Conservation (phyloP, 2,329 filamentous ascomycete genomes). For the Calonectria fujianensis region DNA sequence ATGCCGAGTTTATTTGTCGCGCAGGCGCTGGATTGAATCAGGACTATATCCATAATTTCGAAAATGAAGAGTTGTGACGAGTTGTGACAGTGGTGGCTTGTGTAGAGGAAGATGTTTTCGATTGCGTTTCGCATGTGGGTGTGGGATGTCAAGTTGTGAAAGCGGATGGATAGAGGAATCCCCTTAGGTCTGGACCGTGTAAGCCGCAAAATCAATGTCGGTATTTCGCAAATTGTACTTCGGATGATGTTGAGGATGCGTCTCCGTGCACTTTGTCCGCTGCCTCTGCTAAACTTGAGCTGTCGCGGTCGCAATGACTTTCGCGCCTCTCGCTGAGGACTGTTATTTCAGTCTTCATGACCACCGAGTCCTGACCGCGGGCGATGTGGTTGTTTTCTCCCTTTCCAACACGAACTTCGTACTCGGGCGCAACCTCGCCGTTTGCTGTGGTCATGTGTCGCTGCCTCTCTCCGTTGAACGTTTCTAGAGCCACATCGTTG, state of each 20-base stretch:
- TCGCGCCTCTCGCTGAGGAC: slow-evolving; percentile 42
- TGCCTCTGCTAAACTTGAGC: slow-evolving; percentile 33
- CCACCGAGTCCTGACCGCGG: slow-evolving; percentile 28
- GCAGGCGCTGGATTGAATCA: too few species aligned
- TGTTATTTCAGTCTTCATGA: slow-evolving; percentile 49
- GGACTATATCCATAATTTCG: background rate
- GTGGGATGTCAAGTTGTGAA: background rate
- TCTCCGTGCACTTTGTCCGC: slow-evolving; percentile 39
- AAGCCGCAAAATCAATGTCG: slow-evolving; percentile 12
- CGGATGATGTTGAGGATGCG: slow-evolving; percentile 49
- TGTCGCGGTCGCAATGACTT: slow-evolving; percentile 18
- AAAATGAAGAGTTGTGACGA: too few species aligned
- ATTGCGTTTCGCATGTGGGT: background rate
- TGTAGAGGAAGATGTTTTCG: background rate
- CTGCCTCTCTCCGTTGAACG: slow-evolving; percentile 42
- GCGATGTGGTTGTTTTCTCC: slow-evolving; percentile 26
- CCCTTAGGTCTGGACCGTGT: background rate
- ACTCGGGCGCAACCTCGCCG: slow-evolving; percentile 41
- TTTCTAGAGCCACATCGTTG: slow-evolving; percentile 47
- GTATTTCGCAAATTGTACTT: slow-evolving; percentile 49
- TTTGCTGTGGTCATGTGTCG: slow-evolving; percentile 34
- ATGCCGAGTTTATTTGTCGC: background rate
- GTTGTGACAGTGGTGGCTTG: background rate
- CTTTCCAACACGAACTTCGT: slow-evolving; percentile 49
- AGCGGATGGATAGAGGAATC: background rate